These are phyloP conservation scores for Pleurotus tuoliensis DNA, from an alignment of 768 basidiomycete species.

Conservation along the genomic window DNA sequence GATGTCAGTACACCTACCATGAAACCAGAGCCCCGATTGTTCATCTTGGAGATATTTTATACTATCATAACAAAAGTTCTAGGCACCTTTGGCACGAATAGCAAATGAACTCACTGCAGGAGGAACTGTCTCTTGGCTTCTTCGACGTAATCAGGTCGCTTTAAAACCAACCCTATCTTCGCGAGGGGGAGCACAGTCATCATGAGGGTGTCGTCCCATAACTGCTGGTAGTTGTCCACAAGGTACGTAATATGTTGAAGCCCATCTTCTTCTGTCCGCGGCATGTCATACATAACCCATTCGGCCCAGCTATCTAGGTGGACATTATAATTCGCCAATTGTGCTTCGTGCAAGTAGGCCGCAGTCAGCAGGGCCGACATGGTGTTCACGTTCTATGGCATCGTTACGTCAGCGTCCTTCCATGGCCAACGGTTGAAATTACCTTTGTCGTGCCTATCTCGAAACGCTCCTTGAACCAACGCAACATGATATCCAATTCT, in stretches of 20 bases:
- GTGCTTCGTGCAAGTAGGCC: slow-evolving; percentile 37
- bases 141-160: slow-evolving; percentile 44
- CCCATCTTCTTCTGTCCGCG: slow-evolving; percentile 40
- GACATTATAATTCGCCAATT: slow-evolving; percentile 28
- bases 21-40: slow-evolving; percentile 44
- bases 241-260: slow-evolving; percentile 47
- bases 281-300: slow-evolving; percentile 47
- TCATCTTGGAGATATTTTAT: slow-evolving; percentile 43
- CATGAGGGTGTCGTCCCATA: slow-evolving; percentile 59
- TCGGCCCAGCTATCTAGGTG: slow-evolving; percentile 47
- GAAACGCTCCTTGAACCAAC: slow-evolving; percentile 49
- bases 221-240: slow-evolving; percentile 37
- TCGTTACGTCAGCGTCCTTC: too few species aligned
- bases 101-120: slow-evolving; percentile 33
- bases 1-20: slow-evolving; percentile 26
- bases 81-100: not conserved
- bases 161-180: slow-evolving; percentile 52
- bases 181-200: slow-evolving; percentile 55
- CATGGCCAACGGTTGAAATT: not conserved
- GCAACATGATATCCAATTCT: slow-evolving; percentile 35
- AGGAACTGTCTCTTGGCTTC: slow-evolving; percentile 52
- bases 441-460: slow-evolving; percentile 47
- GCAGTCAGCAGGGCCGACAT: slow-evolving; percentile 49
- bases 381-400: slow-evolving; percentile 48
- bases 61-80: slow-evolving; percentile 16